A percentile compares a stretch with the other conserved stretches of the same genome.
Conservation (phyloP, 2,329 filamentous ascomycete genomes). For the Monosporascus sp. region DNA sequence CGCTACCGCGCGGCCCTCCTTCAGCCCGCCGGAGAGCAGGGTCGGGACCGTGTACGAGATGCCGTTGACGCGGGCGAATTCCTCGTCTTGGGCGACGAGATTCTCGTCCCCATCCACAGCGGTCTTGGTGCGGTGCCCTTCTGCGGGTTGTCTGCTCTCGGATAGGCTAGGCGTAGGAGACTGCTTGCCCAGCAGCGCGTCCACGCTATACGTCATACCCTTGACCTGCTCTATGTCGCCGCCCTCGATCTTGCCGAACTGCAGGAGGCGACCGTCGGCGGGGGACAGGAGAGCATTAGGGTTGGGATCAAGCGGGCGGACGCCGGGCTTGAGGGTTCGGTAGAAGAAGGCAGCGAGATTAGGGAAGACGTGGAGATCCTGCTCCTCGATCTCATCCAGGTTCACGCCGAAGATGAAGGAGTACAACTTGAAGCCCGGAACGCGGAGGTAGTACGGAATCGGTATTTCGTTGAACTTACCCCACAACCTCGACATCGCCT, state of each 20-base stretch:
- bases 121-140: constrained; percentile 20
- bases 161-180: constrained; percentile 53
- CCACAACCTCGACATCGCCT: constrained; percentile 86
- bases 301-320: constrained; percentile 77
- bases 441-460: constrained; percentile 80
- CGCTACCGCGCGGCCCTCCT: constrained; percentile 38
- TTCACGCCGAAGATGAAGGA: constrained; percentile 88
- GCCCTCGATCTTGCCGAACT: constrained; percentile 86
- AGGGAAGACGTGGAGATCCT: constrained; percentile 82
- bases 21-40: constrained; percentile 69
- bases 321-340: constrained; percentile 84
- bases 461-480: constrained; percentile 85
- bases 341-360: constrained; percentile 98
- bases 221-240: constrained; percentile 98
- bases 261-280: constrained; percentile 83
- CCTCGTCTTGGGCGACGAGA: constrained; percentile 73
- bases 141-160: constrained; percentile 23
- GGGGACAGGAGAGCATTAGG: constrained; percentile 79
- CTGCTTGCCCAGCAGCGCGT: constrained; percentile 76
- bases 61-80: constrained; percentile 91
- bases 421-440: constrained; percentile 89
- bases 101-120: constrained; percentile 50
- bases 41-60: constrained; percentile 91
- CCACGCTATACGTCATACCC: constrained; percentile 94
- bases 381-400: constrained; percentile 80